Evolutionary conservation across 2,329 filamentous ascomycete genomes (phyloP).

Genomic region (Neofusicoccum cordaticola): DNA sequence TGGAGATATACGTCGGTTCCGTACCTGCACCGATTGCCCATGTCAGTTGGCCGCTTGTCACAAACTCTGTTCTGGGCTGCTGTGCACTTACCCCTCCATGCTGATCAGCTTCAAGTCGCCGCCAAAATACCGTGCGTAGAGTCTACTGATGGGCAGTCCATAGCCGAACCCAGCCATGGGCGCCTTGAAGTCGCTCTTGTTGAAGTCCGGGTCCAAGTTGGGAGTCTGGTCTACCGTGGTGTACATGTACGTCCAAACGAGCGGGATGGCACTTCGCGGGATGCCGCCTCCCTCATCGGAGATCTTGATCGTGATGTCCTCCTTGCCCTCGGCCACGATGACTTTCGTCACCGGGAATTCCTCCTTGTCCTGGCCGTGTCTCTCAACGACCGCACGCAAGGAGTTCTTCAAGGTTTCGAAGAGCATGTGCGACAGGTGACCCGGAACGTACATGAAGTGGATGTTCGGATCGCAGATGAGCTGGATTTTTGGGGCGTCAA

Average conservation of each 20-base stretch:
- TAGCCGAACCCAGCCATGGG: conserved; percentile 99
- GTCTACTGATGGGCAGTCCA: conserved; percentile 84
- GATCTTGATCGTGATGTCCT: conserved; percentile 99
- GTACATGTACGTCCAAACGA: conserved; percentile 99
- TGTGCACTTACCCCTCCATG: conserved; percentile 83
- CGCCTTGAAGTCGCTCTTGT: conserved; percentile 98
- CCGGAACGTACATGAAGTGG: conserved; percentile 99
- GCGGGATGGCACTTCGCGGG: conserved; percentile 83
- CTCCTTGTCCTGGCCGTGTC: conserved; percentile 90
- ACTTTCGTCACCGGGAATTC: conserved; percentile 96
- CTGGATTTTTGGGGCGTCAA: conserved; percentile 94
- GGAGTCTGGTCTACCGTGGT: conserved; percentile 96
- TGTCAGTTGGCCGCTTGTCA: neutral
- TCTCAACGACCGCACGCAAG: conserved; percentile 91
- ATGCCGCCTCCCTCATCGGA: conserved; percentile 96
- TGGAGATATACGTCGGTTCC: conserved; percentile 98
- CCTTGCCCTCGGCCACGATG: conserved; percentile 94
- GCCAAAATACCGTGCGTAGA: conserved; percentile 96
- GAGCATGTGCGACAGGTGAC: conserved; percentile 98
- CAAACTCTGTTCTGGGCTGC: neutral
- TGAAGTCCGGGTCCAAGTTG: conserved; percentile 92
- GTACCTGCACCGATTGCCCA: conserved; percentile 58
- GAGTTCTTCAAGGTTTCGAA: conserved; percentile 99
- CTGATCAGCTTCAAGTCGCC: conserved; percentile 96
- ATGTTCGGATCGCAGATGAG: conserved; percentile 91